Base-by-base conservation (phyloP, 176 grass and related monocot genomes). In the Triticum aestivum region DNA sequence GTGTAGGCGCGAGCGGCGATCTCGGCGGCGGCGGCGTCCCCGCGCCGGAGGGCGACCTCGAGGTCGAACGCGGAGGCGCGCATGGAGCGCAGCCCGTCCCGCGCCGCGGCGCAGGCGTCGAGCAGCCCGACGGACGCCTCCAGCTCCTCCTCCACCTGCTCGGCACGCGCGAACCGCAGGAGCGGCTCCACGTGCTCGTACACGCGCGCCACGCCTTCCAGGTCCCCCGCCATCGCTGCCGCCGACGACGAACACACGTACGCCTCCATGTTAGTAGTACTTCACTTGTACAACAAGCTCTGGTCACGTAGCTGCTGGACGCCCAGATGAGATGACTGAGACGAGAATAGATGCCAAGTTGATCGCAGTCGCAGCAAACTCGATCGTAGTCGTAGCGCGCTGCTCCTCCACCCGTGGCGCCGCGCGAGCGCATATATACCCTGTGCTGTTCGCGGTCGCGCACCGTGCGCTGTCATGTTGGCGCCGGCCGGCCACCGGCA, bases 121-220 rank as follows among this genome's bases (percentile, higher is more conserved):
- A 90, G 75, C 34, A 90, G 75, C 67, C 34, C 66, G 66, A 84
- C 80, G 14, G 89, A 90, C 56, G 59, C 80, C 67, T 84, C 85
- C 6, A 87, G 80, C 89, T 90, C 89, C 68, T 73, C 75, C 30
- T 90, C 89, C 67, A 90, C 67, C 47, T 74, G 44, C 9, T 59
- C 67, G 10, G 75, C 68, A 34, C 67, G 45, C 34, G 80, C 85
- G 1, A 63, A 67, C 34, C 26, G 18, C 20, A 72, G 45, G 15
- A 90, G 73, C 10, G 75, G 2, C 58, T 66, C 85, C 6, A 78
- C 85, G 14, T 84, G 80, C 81, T 87, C 81, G 75, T 84, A 87
- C 85, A 87, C 47, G 10, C 68, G 47, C 27, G 81, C 89, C 59
- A 80, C 85, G 68, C 20, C 44, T 20, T 80, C 59, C 59, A 90